phyloP scores from a whole-genome alignment of 495 filamentous ascomycete genomes.

The Penicillium argentinense region DNA sequence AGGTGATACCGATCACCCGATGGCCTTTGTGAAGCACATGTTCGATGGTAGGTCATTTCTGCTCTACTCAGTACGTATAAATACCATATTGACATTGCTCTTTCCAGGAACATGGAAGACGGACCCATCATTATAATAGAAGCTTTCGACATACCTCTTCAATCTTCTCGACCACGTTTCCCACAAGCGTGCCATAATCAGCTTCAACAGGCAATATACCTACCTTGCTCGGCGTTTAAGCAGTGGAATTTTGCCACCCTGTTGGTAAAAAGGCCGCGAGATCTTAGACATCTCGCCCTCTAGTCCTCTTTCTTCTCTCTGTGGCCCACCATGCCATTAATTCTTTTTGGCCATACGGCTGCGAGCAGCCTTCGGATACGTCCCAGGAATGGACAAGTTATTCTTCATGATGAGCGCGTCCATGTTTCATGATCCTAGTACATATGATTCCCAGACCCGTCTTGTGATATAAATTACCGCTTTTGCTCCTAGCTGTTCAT shows the following conservation, averaged over 20 bases:
- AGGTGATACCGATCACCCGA: constrained; percentile 85
- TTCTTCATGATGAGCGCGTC: constrained; percentile 4
- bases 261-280: no score
- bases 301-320: neutral
- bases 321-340: neutral
- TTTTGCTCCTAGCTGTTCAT: neutral
- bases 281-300: no score
- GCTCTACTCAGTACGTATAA: neutral
- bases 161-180: neutral
- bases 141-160: neutral
- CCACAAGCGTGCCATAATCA: no score
- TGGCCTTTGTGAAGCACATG: constrained; percentile 97
- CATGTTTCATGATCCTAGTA: constrained; percentile 18
- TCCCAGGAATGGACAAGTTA: neutral
- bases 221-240: no score
- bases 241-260: no score
- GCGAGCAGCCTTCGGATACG: neutral
- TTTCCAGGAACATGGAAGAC: constrained; percentile 39
- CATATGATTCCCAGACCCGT: constrained; percentile 18
- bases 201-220: neutral
- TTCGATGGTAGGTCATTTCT: constrained; percentile 72
- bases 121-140: constrained; percentile 33
- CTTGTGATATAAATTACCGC: constrained; percentile 11
- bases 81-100: neutral
- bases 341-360: neutral